These are phyloP conservation scores for Anisodus acutangulus DNA, from an alignment of 257 asterid species.

Conservation along the genomic window DNA sequence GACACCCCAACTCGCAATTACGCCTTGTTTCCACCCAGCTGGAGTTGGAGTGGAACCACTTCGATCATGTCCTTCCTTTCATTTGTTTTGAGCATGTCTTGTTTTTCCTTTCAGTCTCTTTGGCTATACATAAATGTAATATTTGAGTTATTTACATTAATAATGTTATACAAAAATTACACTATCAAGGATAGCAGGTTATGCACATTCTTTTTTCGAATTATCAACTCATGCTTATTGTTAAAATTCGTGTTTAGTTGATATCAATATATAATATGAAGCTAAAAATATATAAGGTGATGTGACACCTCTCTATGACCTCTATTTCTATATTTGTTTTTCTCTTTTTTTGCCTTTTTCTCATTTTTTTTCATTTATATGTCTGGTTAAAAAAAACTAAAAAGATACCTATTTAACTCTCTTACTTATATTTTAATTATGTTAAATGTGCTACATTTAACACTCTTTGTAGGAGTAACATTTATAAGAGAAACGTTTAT, in stretches of 20 bases:
- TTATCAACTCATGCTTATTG: background rate
- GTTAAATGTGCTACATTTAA: too few species aligned
- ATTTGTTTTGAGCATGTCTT: background rate
- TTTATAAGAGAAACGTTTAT: too few species aligned
- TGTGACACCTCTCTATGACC: too few species aligned
- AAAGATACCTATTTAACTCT: too few species aligned
- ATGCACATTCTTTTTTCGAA: too few species aligned
- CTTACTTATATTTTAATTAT: too few species aligned
- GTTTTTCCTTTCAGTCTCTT: background rate
- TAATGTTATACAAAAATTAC: background rate
- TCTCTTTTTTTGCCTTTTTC: too few species aligned
- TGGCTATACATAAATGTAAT: background rate
- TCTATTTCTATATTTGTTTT: too few species aligned
- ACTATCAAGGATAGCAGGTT: background rate
- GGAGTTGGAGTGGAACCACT: slow-evolving; percentile 8
- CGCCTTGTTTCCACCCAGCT: background rate
- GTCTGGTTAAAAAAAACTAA: too few species aligned
- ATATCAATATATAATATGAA: background rate
- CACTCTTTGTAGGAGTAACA: too few species aligned
- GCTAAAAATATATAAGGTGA: too few species aligned
- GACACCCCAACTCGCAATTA: background rate
- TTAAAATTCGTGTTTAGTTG: background rate
- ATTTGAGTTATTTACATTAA: background rate
- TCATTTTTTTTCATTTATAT: too few species aligned
- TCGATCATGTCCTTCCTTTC: background rate